Conservation (phyloP, 192 early-diverging fungal species). For the Mortierella hygrophila region DNA sequence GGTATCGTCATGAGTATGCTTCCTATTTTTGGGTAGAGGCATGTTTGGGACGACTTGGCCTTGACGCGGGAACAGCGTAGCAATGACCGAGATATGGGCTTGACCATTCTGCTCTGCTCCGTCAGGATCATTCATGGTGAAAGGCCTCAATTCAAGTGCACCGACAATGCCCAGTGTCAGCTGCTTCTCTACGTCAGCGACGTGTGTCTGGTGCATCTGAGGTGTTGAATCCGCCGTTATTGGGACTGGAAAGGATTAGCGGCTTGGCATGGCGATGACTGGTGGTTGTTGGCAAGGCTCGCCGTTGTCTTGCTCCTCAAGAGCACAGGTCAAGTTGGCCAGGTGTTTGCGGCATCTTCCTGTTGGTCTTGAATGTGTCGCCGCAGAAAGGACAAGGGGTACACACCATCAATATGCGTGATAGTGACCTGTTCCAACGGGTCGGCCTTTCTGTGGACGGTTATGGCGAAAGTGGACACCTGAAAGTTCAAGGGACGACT, state of each 20-base stretch:
- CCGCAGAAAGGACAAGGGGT: slow-evolving; percentile 12
- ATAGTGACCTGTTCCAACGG: slow-evolving; percentile 21
- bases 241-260: slow-evolving; percentile 8
- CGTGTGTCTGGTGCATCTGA: slow-evolving; percentile 13
- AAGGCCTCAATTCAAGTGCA: slow-evolving; percentile 25
- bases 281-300: slow-evolving; percentile 11
- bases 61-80: background rate
- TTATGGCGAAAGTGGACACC: no score
- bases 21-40: slow-evolving; percentile 10
- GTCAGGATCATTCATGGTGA: slow-evolving; percentile 16
- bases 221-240: slow-evolving; percentile 11
- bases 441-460: no score
- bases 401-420: slow-evolving; percentile 13
- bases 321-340: slow-evolving; percentile 10
- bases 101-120: slow-evolving; percentile 26
- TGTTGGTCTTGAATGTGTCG: slow-evolving; percentile 8
- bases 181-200: slow-evolving; percentile 18
- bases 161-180: slow-evolving; percentile 18
- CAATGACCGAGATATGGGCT: slow-evolving; percentile 4
- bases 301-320: slow-evolving; percentile 11
- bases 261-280: slow-evolving; percentile 27
- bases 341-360: slow-evolving; percentile 29
- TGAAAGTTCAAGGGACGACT: no score
- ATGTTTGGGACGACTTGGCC: background rate
- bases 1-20: background rate